Conservation (phyloP, 306 rosid species). For the Nissolia schottii region DNA sequence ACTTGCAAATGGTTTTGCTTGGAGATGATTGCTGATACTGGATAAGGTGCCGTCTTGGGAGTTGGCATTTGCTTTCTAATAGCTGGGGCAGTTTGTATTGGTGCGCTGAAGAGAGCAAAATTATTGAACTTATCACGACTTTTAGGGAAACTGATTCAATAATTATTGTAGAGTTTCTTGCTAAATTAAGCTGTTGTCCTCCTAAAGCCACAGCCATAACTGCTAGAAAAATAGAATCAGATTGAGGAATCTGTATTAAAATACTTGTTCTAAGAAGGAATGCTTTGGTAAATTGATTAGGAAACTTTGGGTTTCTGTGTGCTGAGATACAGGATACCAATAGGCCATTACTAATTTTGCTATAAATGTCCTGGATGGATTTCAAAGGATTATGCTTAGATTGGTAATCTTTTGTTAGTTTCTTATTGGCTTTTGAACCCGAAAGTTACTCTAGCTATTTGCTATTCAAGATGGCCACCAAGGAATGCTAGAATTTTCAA, state of each 20-base stretch:
- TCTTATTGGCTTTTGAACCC: neutral
- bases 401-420: neutral
- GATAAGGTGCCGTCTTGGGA: neutral
- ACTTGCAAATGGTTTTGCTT: neutral
- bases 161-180: neutral
- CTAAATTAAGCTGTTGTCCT: neutral
- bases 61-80: neutral
- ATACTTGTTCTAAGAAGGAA: slow-evolving; percentile 1
- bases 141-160: neutral
- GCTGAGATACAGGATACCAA: neutral
- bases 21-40: neutral
- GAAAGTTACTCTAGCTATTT: too few species aligned
- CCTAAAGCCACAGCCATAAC: neutral
- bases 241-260: neutral
- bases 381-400: neutral
- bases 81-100: neutral
- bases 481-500: too few species aligned
- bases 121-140: neutral
- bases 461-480: too few species aligned
- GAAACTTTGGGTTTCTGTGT: neutral
- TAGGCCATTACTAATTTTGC: neutral
- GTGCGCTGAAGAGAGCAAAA: neutral
- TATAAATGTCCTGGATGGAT: neutral
- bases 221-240: neutral
- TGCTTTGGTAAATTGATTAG: neutral